Base-by-base conservation (phyloP, 192 early-diverging fungal species). In the Backusella sp. region DNA sequence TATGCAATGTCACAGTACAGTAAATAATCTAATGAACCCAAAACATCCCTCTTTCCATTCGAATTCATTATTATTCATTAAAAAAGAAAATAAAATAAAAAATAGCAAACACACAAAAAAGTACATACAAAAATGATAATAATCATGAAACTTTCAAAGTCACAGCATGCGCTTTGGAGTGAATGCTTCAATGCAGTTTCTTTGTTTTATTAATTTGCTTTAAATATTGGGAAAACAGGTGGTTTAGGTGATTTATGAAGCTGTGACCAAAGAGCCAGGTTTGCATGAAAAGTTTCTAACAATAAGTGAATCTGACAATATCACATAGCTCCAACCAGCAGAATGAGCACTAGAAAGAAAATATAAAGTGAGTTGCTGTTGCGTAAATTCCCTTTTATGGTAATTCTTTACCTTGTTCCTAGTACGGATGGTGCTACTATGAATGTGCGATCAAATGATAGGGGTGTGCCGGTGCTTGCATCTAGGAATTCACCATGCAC, bases 371-470 rank as follows among this genome's bases (percentile, higher is more conserved):
- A 49, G 30, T 26, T 9, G 2, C 15, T 19, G 17, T 42, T 36
- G 17, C 37, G 37, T 39, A 39, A 39, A 35, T 69, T 23, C 8
- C 14, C 19, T 69, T 39, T 23, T 15, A 41, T 19, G 66, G 62
- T 56, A 21, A 9, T 56, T n/a, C 21, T 53, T 65, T 83, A 86
- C 86, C 35, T 71, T 56, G 86, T 83, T 6, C 66, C 70, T 14
- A 73, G 73, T n/a, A 73, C 66, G 11, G 86, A 75, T 30, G 86
- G 84, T 12, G 83, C 84, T 37, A 88, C 74, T 19, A 86, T 76
- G 21, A 88, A 88, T 3, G 81, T 68, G 53, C 86, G 76, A 36
- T 88, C 85, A 62, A 88, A 88, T 2, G 83, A 84, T 56, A 78
- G 79, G 17, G 37, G 39, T 39, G 76, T 36, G 2, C 73, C 70